Evolutionary conservation across 176 grass and related monocot species (phyloP).

Genomic region (Phoenix dactylifera): DNA sequence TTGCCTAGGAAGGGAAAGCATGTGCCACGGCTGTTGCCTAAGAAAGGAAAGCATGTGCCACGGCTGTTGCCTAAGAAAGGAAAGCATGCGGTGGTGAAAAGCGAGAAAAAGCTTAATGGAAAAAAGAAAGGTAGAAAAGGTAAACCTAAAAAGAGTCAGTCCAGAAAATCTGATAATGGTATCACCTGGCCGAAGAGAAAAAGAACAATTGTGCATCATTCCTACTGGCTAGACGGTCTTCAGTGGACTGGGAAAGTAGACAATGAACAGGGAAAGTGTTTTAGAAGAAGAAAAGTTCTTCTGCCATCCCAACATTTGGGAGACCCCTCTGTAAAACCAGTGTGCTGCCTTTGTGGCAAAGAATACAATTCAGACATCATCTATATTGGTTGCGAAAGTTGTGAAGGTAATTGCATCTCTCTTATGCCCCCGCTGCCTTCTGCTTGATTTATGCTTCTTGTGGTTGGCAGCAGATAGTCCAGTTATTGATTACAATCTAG

Average conservation of each 20-base stretch:
- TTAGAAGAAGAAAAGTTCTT: conserved; percentile 64
- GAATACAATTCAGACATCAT: conserved; percentile 50
- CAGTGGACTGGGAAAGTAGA: conserved; percentile 50
- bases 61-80: conserved; percentile 25
- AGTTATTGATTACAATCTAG: too few species aligned
- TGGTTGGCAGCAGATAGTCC: too few species aligned
- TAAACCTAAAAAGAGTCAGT: conserved; percentile 26
- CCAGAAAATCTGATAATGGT: conserved; percentile 25
- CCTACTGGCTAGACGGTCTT: conserved; percentile 94
- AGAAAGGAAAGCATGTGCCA: conserved; percentile 32
- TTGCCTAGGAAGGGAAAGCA: conserved; percentile 39
- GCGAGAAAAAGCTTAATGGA: conserved; percentile 30
- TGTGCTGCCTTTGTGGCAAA: conserved; percentile 58
- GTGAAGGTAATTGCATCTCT: conserved; percentile 47
- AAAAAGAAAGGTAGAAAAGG: conserved; percentile 38
- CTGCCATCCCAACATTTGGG: conserved; percentile 49
- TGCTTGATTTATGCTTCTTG: too few species aligned
- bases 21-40: conserved; percentile 8
- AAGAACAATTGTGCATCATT: conserved; percentile 57
- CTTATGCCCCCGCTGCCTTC: too few species aligned
- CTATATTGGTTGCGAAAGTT: conserved; percentile 79
- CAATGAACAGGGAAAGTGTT: conserved; percentile 51
- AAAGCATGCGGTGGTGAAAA: conserved; percentile 42
- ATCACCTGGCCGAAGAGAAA: conserved; percentile 52
- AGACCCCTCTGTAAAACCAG: conserved; percentile 28